Percentiles rank a stretch among this genome's conserved stretches.
Evolutionary conservation across 2,329 filamentous ascomycete species (phyloP).

Genomic region (Nigrospora sphaerica): DNA sequence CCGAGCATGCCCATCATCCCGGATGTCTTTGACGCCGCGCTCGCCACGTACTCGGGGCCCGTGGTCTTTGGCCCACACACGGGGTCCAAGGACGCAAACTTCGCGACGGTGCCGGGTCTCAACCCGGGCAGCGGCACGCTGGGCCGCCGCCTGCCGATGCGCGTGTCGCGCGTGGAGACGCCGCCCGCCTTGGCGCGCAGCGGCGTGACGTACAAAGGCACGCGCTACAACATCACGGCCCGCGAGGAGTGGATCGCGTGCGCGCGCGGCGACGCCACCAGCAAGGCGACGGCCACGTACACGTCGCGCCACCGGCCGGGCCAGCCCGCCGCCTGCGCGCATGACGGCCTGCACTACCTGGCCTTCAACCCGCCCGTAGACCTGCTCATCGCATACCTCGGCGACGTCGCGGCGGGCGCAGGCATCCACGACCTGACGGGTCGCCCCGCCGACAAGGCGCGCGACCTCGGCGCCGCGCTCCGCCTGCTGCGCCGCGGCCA

Average conservation of each 20-base stretch:
- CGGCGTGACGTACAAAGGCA: conserved; percentile 9
- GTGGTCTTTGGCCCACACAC: conserved; percentile 13
- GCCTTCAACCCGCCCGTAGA: conserved; percentile 14
- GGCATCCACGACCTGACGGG: conserved; percentile 9
- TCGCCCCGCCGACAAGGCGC: conserved; percentile 5
- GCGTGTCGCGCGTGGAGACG: conserved; percentile 15
- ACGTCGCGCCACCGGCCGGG: conserved; percentile 11
- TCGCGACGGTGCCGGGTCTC: conserved; percentile 9
- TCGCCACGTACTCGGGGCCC: conserved; percentile 7
- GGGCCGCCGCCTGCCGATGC: conserved; percentile 11
- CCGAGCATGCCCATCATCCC: conserved; percentile 13
- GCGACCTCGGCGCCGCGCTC: conserved; percentile 10
- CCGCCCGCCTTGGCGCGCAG: conserved; percentile 11
- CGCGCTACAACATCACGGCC: conserved; percentile 9
- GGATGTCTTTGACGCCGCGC: conserved; percentile 6
- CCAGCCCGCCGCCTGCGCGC: conserved; percentile 10
- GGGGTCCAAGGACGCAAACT: conserved; percentile 9
- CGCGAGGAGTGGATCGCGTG: conserved; percentile 14
- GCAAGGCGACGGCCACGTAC: conserved; percentile 9
- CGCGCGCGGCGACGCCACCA: conserved; percentile 7
- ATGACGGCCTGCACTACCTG: conserved; percentile 10
- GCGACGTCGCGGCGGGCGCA: conserved; percentile 9
- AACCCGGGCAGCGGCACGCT: conserved; percentile 10
- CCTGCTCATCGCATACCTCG: conserved; percentile 11
- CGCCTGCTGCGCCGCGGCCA: conserved; percentile 9